These are phyloP conservation scores for Mimosa pudica DNA, from an alignment of 306 rosid species.

Conservation along the genomic window DNA sequence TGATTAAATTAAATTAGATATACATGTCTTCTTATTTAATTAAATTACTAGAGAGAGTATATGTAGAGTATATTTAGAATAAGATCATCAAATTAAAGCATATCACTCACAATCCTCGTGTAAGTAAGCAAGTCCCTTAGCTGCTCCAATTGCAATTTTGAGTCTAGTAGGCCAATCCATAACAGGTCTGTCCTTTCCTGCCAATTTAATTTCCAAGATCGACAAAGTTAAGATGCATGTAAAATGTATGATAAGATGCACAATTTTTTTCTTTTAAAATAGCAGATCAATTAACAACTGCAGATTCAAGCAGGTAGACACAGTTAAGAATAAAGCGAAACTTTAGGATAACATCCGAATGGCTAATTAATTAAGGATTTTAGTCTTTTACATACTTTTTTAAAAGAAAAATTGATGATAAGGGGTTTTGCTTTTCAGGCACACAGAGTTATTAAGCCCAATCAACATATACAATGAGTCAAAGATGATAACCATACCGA, in stretches of 20 bases:
- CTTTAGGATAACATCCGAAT: too few relatives aligned
- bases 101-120: conserved; percentile 84
- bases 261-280: too few relatives aligned
- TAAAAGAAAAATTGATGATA: background rate
- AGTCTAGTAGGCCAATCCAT: conserved; percentile 73
- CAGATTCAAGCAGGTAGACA: too few relatives aligned
- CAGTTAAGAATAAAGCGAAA: too few relatives aligned
- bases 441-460: background rate
- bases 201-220: background rate
- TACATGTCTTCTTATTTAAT: too few relatives aligned
- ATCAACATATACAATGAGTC: background rate
- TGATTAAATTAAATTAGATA: too few relatives aligned
- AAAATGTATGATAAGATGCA: too few relatives aligned
- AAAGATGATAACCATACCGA: background rate
- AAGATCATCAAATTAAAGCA: background rate
- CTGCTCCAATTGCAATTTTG: conserved; percentile 77
- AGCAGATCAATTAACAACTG: too few relatives aligned
- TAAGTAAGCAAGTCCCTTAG: conserved; percentile 92
- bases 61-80: background rate
- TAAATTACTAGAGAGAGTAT: too few relatives aligned
- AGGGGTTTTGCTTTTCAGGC: background rate
- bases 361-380: too few relatives aligned
- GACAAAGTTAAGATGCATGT: background rate
- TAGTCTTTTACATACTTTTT: too few relatives aligned
- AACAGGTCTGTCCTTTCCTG: conserved; percentile 55